Evolutionary conservation across 164 flowering plant species (phyloP).

Genomic region (Dillenia turbinata): DNA sequence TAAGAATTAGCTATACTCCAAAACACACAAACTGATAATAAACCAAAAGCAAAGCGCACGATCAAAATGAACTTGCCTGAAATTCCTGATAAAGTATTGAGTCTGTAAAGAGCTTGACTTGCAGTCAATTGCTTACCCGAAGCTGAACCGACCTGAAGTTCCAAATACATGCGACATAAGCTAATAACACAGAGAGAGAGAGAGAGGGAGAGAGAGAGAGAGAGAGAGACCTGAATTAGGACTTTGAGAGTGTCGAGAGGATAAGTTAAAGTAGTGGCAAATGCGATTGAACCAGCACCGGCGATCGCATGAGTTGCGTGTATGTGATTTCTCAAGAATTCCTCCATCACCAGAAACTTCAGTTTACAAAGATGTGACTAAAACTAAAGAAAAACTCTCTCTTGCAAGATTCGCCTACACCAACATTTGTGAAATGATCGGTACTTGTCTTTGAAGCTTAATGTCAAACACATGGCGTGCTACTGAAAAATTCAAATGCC

Average conservation of each 20-base stretch:
- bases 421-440: too few relatives aligned
- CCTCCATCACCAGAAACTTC: conserved; percentile 32
- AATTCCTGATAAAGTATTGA: conserved; percentile 30
- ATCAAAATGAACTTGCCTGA: conserved; percentile 21
- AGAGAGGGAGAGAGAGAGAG: neutral
- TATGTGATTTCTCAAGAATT: conserved; percentile 39
- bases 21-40: neutral
- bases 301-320: conserved; percentile 66
- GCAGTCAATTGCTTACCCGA: conserved; percentile 21
- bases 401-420: too few relatives aligned
- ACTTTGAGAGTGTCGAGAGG: conserved; percentile 85
- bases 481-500: too few relatives aligned
- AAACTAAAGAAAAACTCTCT: too few relatives aligned
- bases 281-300: conserved; percentile 54
- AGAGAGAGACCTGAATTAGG: conserved; percentile 60
- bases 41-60: neutral
- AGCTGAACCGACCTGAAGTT: conserved; percentile 35
- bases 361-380: too few relatives aligned
- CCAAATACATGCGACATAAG: neutral
- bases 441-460: too few relatives aligned
- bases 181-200: neutral
- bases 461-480: too few relatives aligned
- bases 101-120: conserved; percentile 29
- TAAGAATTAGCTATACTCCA: neutral
- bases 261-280: conserved; percentile 53